These are phyloP conservation scores for Aspergillus sojae DNA, from an alignment of 2,329 filamentous ascomycete species.

Conservation along the genomic window DNA sequence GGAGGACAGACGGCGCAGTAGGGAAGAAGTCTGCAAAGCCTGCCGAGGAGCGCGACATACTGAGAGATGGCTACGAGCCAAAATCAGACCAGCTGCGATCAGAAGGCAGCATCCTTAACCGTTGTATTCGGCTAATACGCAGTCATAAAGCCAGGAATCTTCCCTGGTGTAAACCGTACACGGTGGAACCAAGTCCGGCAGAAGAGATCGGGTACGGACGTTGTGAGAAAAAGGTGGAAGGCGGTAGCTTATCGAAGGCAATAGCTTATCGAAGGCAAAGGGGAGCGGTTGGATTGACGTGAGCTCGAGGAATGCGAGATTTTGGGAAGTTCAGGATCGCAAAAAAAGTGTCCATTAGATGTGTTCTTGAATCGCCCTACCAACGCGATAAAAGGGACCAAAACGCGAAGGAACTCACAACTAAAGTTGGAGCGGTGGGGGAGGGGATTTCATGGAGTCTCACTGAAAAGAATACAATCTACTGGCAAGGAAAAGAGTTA, in stretches of 20 bases:
- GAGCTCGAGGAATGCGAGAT: background rate
- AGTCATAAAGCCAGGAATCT: constrained; percentile 25
- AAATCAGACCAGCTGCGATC: constrained; percentile 33
- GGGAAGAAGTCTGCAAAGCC: constrained; percentile 87
- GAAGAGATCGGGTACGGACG: background rate
- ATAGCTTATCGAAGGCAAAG: background rate
- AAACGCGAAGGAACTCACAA: constrained; percentile 7
- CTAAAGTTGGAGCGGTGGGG: constrained; percentile 1
- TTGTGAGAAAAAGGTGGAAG: background rate
- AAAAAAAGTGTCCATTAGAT: background rate
- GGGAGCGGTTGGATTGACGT: background rate
- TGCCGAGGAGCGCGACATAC: constrained; percentile 79
- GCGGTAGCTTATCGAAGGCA: background rate
- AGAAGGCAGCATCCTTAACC: constrained; percentile 46
- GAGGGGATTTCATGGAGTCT: background rate
- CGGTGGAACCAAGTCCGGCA: constrained; percentile 5
- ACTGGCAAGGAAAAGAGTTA: background rate
- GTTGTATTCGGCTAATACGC: constrained; percentile 21
- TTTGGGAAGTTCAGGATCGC: background rate
- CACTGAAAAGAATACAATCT: background rate
- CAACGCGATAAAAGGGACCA: constrained; percentile 5
- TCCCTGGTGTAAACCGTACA: constrained; percentile 20
- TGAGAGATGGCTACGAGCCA: constrained; percentile 52
- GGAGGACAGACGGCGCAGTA: constrained; percentile 68
- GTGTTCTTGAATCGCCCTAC: constrained; percentile 4